Evolutionary conservation across 2,329 filamentous ascomycete species (phyloP), one percentile per base, ranked within the genome.

Genomic region (Fusarium pilosicola): DNA sequence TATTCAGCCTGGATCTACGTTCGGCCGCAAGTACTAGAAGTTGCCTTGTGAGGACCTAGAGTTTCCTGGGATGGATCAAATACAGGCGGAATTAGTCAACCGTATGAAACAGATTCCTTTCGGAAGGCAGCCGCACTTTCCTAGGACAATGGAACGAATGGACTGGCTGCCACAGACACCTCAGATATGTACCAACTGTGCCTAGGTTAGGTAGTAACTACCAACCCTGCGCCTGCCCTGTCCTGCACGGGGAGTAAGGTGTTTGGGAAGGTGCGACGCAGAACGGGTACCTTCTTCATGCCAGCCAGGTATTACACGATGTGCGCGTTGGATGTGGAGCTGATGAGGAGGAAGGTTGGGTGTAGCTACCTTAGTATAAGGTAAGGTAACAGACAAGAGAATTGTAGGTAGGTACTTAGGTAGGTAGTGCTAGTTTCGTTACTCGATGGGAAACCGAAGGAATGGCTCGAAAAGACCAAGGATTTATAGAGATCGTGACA

Each of bases 241-340:
- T n/a, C 41, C 62, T 54, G 42, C 32, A 51, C 44, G 24, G 64
- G 30, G 42, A 68, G 44, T 34, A 60, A 38, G 24, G 24, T 59
- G 45, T 61, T 71, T 71, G 66, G 66, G 71, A 68, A 73, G 66
- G 70, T 58, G 70, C 57, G 36, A 61, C 32, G 45, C 57, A 68
- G 46, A 62, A 54, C 46, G 34, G 55, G 44, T 61, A 65, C 61
- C 24, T 68, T 30, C 41, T 34, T 51, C n/a, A 32, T 48, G 39
- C 41, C 44, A 52, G 34, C 46, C 44, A 52, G 32, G 46, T 64
- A 70, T 54, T 70, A 70, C 65, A 70, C 59, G 67, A 52, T 54
- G 55, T 39, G 45, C 57, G 70, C 70, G 65, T 70, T 36, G 54
- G 60, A 38, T 60, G 70, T 73, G 70, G 70, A 73, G 61, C 65